These are phyloP conservation scores for Terfezia claveryi DNA, from an alignment of 495 filamentous ascomycete species.

Conservation along the genomic window DNA sequence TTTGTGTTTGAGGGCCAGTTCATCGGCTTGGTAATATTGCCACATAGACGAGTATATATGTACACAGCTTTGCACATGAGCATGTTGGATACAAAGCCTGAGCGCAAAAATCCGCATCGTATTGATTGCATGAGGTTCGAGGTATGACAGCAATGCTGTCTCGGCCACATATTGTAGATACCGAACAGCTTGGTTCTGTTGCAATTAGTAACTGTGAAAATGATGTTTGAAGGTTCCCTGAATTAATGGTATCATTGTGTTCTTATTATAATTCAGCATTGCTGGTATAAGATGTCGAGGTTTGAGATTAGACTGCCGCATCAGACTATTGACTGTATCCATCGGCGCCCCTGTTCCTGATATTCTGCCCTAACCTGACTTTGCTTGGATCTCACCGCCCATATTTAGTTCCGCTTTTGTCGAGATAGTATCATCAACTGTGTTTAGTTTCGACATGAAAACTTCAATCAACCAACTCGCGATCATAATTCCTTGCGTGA, in stretches of 20 bases:
- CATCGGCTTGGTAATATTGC: constrained; percentile 76
- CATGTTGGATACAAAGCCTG: constrained; percentile 79
- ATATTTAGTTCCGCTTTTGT: constrained; percentile 24
- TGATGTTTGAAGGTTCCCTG: constrained; percentile 17
- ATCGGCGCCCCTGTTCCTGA: constrained; percentile 61
- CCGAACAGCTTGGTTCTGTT: constrained; percentile 77
- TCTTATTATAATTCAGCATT: constrained; percentile 74
- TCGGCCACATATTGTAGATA: no score
- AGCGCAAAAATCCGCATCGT: constrained; percentile 93
- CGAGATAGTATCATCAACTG: constrained; percentile 78
- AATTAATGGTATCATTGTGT: constrained; percentile 34
- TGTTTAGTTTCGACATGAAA: constrained; percentile 93
- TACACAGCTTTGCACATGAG: constrained; percentile 75
- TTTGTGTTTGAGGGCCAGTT: constrained; percentile 68
- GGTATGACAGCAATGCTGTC: constrained; percentile 62
- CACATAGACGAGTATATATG: constrained; percentile 93
- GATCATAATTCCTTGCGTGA: constrained; percentile 90
- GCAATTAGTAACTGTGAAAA: constrained; percentile 18
- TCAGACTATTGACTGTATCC: constrained; percentile 76
- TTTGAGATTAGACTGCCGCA: constrained; percentile 76
- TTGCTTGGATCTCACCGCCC: constrained; percentile 42
- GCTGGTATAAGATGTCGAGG: constrained; percentile 78
- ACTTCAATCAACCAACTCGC: constrained; percentile 87
- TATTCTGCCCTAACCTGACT: constrained; percentile 49
- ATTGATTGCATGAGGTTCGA: constrained; percentile 60